Evolutionary conservation across 2,329 filamentous ascomycete genomes (phyloP).

Genomic region (Epichloe aotearoae): DNA sequence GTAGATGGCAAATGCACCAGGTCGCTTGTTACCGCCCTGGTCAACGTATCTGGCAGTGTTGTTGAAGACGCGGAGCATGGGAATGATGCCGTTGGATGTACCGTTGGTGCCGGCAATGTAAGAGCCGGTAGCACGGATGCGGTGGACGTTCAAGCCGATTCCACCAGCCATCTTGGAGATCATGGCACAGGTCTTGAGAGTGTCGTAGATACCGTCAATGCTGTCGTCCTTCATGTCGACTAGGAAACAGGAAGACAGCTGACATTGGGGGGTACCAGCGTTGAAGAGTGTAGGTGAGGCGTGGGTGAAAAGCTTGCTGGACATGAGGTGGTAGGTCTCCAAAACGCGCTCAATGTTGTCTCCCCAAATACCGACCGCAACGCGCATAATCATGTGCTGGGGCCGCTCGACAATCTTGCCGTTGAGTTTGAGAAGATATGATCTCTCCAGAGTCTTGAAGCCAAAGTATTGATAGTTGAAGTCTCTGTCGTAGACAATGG

Average conservation of each 20-base stretch:
- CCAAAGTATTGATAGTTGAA: conserved; percentile 99
- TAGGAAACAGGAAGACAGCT: conserved; percentile 96
- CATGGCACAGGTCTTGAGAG: conserved; percentile 97
- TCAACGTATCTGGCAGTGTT: conserved; percentile 98
- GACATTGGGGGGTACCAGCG: conserved; percentile 90
- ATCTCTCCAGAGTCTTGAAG: conserved; percentile 97
- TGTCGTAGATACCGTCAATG: conserved; percentile 98
- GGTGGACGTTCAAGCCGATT: conserved; percentile 92
- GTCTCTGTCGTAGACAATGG: conserved; percentile 97
- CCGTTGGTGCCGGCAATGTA: conserved; percentile 98
- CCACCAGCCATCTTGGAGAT: conserved; percentile 99
- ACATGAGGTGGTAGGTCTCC: conserved; percentile 99
- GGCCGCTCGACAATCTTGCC: conserved; percentile 95
- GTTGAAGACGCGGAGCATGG: conserved; percentile 98
- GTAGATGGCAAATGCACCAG: conserved; percentile 97
- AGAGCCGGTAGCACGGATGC: conserved; percentile 91
- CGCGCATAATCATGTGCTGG: conserved; percentile 99
- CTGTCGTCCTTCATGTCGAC: conserved; percentile 99
- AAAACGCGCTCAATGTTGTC: conserved; percentile 88
- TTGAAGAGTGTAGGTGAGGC: conserved; percentile 98
- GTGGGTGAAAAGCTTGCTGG: conserved; percentile 95
- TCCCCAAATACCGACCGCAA: conserved; percentile 91
- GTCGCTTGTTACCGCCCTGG: conserved; percentile 97
- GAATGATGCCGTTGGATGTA: conserved; percentile 91
- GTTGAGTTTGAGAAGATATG: conserved; percentile 89